These are phyloP conservation scores for Isabelozyma heimii DNA, from an alignment of 805 yeast genomes.

Conservation along the genomic window DNA sequence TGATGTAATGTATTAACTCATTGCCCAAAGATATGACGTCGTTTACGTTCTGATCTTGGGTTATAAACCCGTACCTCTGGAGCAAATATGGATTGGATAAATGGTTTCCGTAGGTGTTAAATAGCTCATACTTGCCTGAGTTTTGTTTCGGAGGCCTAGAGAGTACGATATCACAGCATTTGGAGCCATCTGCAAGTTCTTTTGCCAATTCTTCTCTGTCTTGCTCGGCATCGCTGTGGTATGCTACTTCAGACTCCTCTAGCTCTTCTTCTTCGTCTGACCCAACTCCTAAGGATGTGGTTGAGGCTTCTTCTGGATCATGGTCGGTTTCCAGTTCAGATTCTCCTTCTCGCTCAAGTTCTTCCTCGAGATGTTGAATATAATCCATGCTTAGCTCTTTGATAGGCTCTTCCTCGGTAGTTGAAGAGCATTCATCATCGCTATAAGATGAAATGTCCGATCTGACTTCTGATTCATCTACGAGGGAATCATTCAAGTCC, in stretches of 20 bases:
- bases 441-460: conserved; percentile 6
- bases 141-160: conserved; percentile 42
- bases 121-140: conserved; percentile 50
- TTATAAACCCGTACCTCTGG: conserved; percentile 77
- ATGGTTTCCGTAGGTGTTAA: conserved; percentile 78
- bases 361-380: conserved; percentile 23
- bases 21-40: conserved; percentile 60
- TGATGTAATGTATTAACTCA: conserved; percentile 39
- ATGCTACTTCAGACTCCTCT: conserved; percentile 15
- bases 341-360: conserved; percentile 5
- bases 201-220: conserved; percentile 29
- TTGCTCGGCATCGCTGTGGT: conserved; percentile 7
- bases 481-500: neutral
- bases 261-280: neutral
- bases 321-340: conserved; percentile 8
- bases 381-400: conserved; percentile 22
- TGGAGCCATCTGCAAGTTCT: conserved; percentile 32
- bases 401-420: conserved; percentile 6
- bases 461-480: conserved; percentile 2
- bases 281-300: conserved; percentile 10
- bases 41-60: conserved; percentile 42
- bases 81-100: conserved; percentile 62
- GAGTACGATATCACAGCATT: conserved; percentile 71
- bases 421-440: conserved; percentile 8
- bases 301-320: conserved; percentile 15